These are phyloP conservation scores for Lumnitzera racemosa DNA, from an alignment of 345 rosid genomes.

Conservation along the genomic window DNA sequence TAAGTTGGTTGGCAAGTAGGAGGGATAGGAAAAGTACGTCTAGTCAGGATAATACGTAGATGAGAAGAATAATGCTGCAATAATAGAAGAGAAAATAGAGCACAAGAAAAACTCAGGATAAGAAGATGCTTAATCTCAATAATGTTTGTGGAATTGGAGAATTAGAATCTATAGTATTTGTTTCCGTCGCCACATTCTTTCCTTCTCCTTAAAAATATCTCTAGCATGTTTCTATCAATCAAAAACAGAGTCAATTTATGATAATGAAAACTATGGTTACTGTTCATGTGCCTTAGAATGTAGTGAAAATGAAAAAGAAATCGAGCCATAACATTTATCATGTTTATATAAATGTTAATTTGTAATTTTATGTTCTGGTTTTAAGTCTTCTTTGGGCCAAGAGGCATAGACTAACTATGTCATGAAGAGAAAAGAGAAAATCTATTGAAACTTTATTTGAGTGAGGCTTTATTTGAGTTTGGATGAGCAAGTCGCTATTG, in stretches of 20 bases:
- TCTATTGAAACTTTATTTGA: background rate
- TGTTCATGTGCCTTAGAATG: too few relatives aligned
- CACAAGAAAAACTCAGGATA: constrained; percentile 21
- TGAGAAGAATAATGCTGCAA: constrained; percentile 30
- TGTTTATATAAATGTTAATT: too few relatives aligned
- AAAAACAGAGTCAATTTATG: too few relatives aligned
- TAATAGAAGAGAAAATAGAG: constrained; percentile 37
- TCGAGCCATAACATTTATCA: too few relatives aligned
- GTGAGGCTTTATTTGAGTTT: too few relatives aligned
- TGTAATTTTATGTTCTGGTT: too few relatives aligned
- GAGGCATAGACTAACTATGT: background rate
- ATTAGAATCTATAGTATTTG: constrained; percentile 33
- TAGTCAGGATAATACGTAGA: constrained; percentile 21
- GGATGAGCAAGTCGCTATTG: too few relatives aligned
- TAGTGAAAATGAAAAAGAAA: too few relatives aligned
- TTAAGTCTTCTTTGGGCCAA: background rate
- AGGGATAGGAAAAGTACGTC: constrained; percentile 24
- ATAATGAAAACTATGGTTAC: too few relatives aligned
- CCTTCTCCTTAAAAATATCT: background rate
- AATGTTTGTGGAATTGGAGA: constrained; percentile 36
- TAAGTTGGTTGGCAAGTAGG: constrained; percentile 26
- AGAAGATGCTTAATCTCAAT: constrained; percentile 55
- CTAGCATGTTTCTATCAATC: too few relatives aligned
- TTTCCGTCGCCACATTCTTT: constrained; percentile 14
- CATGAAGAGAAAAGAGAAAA: background rate